Conservation (phyloP, 805 yeast genomes). For the Cyberlindnera veronae region DNA sequence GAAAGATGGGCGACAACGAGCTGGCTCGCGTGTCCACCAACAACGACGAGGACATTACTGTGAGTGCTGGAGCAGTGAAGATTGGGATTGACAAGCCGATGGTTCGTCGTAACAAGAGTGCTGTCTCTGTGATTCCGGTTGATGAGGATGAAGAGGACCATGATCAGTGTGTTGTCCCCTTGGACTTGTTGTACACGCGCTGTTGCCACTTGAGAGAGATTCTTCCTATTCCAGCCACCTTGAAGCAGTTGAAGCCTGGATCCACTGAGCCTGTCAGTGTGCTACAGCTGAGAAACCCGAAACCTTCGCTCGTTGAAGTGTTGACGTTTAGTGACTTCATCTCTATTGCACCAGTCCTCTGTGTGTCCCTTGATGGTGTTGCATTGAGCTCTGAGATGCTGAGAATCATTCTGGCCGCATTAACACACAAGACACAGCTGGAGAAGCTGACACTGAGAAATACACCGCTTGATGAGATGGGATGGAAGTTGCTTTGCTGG, state of each 20-base stretch:
- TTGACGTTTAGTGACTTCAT: slow-evolving; percentile 85
- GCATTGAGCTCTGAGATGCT: slow-evolving; percentile 72
- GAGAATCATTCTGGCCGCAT: slow-evolving; percentile 59
- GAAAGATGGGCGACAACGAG: slow-evolving; percentile 31
- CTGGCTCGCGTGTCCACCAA: slow-evolving; percentile 28
- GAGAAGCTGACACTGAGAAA: slow-evolving; percentile 77
- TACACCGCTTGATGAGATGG: slow-evolving; percentile 67
- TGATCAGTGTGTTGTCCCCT: too few species aligned
- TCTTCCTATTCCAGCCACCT: slow-evolving; percentile 84
- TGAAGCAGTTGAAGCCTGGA: slow-evolving; percentile 72
- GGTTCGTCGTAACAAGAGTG: slow-evolving; percentile 34
- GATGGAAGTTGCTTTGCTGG: slow-evolving; percentile 81
- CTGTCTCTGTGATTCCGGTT: slow-evolving; percentile 26
- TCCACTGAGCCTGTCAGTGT: slow-evolving; percentile 79
- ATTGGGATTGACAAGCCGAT: slow-evolving; percentile 43
- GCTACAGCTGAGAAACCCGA: slow-evolving; percentile 75
- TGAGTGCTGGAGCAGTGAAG: slow-evolving; percentile 31
- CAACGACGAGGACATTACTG: slow-evolving; percentile 37
- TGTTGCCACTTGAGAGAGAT: slow-evolving; percentile 93
- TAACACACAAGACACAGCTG: slow-evolving; percentile 57
- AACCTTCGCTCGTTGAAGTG: slow-evolving; percentile 85
- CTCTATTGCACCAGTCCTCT: slow-evolving; percentile 76
- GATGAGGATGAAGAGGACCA: too few species aligned
- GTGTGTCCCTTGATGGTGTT: slow-evolving; percentile 79
- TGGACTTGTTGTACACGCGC: slow-evolving; percentile 80